Evolutionary conservation across 768 basidiomycete species (phyloP).

Genomic region (Lactarius tabidus): DNA sequence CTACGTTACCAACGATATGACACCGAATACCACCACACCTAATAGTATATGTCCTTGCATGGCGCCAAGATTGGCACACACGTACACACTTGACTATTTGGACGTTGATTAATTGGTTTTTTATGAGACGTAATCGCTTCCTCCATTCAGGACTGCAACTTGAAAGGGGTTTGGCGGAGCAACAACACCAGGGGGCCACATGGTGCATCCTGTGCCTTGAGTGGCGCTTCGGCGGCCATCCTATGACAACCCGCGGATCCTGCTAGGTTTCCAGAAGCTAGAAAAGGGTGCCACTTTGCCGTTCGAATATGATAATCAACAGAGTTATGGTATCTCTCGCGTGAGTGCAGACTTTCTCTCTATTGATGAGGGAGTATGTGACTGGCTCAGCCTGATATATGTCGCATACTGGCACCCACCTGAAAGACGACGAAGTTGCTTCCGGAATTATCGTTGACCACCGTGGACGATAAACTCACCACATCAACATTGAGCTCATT

Average conservation of each 20-base stretch:
- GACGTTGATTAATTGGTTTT: not conserved
- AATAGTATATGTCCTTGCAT: not conserved
- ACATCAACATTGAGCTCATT: not conserved
- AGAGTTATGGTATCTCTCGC: not conserved
- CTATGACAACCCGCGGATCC: not conserved
- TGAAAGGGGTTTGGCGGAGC: not conserved
- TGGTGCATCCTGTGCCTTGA: not conserved
- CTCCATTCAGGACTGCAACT: not conserved
- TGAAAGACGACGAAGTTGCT: not conserved
- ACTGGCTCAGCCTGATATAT: not conserved
- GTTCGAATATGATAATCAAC: not conserved
- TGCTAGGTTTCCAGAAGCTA: not conserved
- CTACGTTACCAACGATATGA: not conserved
- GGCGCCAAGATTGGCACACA: not conserved
- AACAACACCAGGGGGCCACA: not conserved
- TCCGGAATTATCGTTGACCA: not conserved
- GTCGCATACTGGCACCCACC: not conserved
- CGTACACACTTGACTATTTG: not conserved
- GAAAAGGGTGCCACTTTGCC: not conserved
- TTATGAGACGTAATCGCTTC: not conserved
- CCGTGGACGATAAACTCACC: not conserved
- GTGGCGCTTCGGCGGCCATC: not conserved
- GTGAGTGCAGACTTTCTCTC: not conserved
- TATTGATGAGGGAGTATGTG: not conserved
- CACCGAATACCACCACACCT: conserved; percentile 3